phyloP scores from a whole-genome alignment of 2,329 filamentous ascomycete species.

The Claviceps spartinae region DNA sequence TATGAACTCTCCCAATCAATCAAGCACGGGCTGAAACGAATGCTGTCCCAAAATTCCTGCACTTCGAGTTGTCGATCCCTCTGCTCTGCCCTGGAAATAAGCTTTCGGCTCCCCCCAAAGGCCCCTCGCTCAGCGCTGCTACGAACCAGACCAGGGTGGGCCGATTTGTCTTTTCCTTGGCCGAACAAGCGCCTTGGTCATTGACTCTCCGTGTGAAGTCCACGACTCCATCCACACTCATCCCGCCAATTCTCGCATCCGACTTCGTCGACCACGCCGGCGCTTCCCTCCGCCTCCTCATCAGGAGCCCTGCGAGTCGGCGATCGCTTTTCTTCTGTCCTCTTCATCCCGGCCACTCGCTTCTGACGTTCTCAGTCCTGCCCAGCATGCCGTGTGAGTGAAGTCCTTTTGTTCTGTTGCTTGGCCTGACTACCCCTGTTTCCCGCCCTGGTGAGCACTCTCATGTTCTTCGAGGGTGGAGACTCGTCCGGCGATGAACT shows the following conservation, averaged over 20 bases:
- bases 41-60: no score
- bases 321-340: background rate
- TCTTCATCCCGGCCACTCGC: slow-evolving; percentile 8
- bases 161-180: background rate
- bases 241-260: background rate
- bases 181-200: background rate
- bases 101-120: no score
- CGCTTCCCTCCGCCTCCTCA: slow-evolving; percentile 7
- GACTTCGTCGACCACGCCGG: slow-evolving; percentile 1
- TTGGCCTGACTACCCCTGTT: background rate
- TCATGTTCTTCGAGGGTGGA: background rate
- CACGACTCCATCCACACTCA: slow-evolving; percentile 3
- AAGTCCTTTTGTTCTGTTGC: background rate
- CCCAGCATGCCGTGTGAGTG: slow-evolving; percentile 26
- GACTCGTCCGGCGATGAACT: background rate
- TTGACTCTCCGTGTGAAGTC: background rate
- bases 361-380: slow-evolving; percentile 12
- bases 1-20: no score
- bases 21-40: no score
- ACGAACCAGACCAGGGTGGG: background rate
- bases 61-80: no score
- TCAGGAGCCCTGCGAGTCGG: slow-evolving; percentile 7
- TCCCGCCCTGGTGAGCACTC: slow-evolving; percentile 2
- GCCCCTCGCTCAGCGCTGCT: background rate
- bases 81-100: no score